Conservation (phyloP, 495 filamentous ascomycete genomes). For the Aspergillus conjunctus region DNA sequence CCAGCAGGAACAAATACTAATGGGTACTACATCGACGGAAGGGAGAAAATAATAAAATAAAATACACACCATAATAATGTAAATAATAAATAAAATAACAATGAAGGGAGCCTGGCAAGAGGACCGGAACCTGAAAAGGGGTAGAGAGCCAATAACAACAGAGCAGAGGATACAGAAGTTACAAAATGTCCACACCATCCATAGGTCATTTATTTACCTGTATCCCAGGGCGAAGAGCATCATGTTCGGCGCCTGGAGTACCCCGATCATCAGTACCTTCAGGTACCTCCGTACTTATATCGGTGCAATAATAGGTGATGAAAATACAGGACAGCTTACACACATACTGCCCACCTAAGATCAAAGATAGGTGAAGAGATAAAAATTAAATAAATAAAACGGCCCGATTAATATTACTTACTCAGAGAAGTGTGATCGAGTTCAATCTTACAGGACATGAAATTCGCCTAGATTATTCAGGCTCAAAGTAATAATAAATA, state of each 20-base stretch:
- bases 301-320: slow-evolving; percentile 3
- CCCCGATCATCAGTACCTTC: slow-evolving; percentile 10
- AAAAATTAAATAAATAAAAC: slow-evolving; percentile 10
- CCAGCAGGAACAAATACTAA: slow-evolving; percentile 23
- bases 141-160: slow-evolving; percentile 37
- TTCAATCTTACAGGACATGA: slow-evolving; percentile 1
- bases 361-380: not conserved
- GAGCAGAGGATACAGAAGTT: slow-evolving; percentile 16
- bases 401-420: not conserved
- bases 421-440: slow-evolving; percentile 6
- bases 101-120: slow-evolving; percentile 21
- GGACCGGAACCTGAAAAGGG: slow-evolving; percentile 33
- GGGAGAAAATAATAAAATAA: slow-evolving; percentile 20
- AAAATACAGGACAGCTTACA: slow-evolving; percentile 11
- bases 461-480: not conserved
- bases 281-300: slow-evolving; percentile 21
- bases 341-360: not conserved
- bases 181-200: slow-evolving; percentile 19
- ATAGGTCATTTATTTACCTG: slow-evolving; percentile 16
- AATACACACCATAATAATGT: slow-evolving; percentile 18
- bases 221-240: not conserved
- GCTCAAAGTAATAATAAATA: slow-evolving; percentile 12
- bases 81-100: slow-evolving; percentile 16
- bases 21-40: slow-evolving; percentile 23
- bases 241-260: not conserved